Base-by-base conservation (phyloP, 1,139 yeast genomes). In the Yamadazyma siamensis region DNA sequence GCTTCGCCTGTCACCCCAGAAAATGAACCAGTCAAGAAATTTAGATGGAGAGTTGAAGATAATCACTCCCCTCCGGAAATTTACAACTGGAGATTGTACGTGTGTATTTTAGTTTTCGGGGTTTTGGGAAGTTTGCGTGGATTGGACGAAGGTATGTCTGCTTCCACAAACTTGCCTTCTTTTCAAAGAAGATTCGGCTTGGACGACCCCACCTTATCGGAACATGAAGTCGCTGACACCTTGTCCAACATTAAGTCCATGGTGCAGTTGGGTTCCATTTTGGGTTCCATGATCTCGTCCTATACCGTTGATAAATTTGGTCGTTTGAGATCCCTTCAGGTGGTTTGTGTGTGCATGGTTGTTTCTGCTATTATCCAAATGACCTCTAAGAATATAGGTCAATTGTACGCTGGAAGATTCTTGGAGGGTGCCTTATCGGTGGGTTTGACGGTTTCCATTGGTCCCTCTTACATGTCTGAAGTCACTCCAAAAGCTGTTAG, bases 191-290 rank as follows among this genome's bases (percentile, higher is more conserved):
- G 54, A 36, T 75, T 75, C 46, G 79, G 79, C 2, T 59, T 77
- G 23, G 41, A 47, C 14, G 77, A 73, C 41, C 46, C 54, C 4
- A 43, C 48, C 19, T 70, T 65, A 40, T 33, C 65, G 3, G 57
- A 41, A 2, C 41, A 52, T 28, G 46, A 60, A n/a, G 27, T 68
- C 12, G 79, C 80, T 10, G 59, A 70, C 37, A 48, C 67, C 40
- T 68, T 65, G 39, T 74, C 80, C 6, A 76, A 74, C 45, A 75
- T 77, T 43, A 70, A 76, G 2, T 61, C 80, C 6, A 77, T 77
- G 81, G 83, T 77, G 4, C 80, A 75, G 45, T 51, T 77, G 26
- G 83, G 83, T 3, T 68, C 77, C 16, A 68, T 77, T 35, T 80
- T 71, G 23, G 84, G 84, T 15, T 61, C 77, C 13, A 33, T 76